Base-by-base conservation (phyloP, 164 flowering plant species). In the Buxus sempervirens region DNA sequence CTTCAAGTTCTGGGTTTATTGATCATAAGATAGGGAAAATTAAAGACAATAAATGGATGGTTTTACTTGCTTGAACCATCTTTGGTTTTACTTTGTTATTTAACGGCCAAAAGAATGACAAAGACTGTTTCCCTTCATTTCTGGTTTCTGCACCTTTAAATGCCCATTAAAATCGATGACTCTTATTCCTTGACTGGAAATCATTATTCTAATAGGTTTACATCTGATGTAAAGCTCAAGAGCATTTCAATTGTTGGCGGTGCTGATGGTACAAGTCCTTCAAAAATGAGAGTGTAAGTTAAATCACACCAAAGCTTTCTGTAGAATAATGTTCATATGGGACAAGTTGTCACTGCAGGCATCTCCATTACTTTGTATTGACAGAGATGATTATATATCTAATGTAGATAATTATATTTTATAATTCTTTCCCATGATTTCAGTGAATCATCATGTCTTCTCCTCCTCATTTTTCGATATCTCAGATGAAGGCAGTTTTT, bases 161-260 rank as follows among this genome's bases (percentile, higher is more conserved):
- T 71, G 42, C 49, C 55, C 36, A 68, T 7, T 13, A 36, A 32
- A 21, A 45, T 60, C 25, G 27, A 23, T 19, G 15, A 55, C n/a
- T 24, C 18, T 49, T 56, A 63, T 15, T 70, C 14, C 32, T 42
- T 58, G 18, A 8, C 26, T 61, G 42, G 55, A 20, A 25, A 56
- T 67, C 12, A 22, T 65, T 58, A n/a, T 57, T 20, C 14, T 80
- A 26, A 62, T 69, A 91, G 98, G 73, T 94, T 94, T 69, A 94
- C 98, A 49, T 82, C 95, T 60, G 98, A 94, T 77, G 97, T 94
- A 54, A 94, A 94, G 84, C 85, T 94, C 70, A 94, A 89, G 82
- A 85, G 98, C 80, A 94, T 94, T 70, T 88, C 98, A 49, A 66
- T 94, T 78, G 81, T 94, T 73, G 98, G 98, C 72, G 98, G 96